Evolutionary conservation across 352 stramenopile genomes (phyloP).

Genomic region (Phytophthora europaea): DNA sequence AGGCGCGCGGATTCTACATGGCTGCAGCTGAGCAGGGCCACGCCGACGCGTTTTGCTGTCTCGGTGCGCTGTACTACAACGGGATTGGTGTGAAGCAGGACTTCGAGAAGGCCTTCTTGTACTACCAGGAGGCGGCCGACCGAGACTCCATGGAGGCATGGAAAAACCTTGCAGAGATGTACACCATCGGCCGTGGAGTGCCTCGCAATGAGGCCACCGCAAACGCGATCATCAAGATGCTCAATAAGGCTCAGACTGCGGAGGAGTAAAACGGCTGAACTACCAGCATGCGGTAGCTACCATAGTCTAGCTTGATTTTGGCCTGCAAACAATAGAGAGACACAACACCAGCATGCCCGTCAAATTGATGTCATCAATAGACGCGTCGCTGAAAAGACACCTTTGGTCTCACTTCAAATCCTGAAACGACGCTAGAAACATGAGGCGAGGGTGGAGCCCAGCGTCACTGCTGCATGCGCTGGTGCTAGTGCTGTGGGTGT

Average conservation of each 20-base stretch:
- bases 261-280: slow-evolving; percentile 30
- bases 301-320: neutral
- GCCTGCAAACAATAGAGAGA: slow-evolving; percentile 18
- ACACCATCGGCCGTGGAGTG: slow-evolving; percentile 78
- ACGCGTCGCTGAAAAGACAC: slow-evolving; percentile 23
- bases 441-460: slow-evolving; percentile 15
- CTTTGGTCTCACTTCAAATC: slow-evolving; percentile 14
- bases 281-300: neutral
- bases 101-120: slow-evolving; percentile 85
- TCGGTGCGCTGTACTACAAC: slow-evolving; percentile 86
- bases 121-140: slow-evolving; percentile 89
- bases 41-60: slow-evolving; percentile 82
- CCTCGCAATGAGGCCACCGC: slow-evolving; percentile 83
- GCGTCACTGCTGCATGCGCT: slow-evolving; percentile 12
- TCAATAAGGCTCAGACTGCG: slow-evolving; percentile 67
- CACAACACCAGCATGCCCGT: neutral
- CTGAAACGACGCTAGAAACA: slow-evolving; percentile 35
- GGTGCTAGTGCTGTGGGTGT: slow-evolving; percentile 15
- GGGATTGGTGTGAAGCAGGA: slow-evolving; percentile 73
- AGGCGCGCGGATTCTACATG: slow-evolving; percentile 78
- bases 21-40: slow-evolving; percentile 70
- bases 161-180: slow-evolving; percentile 93
- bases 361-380: neutral
- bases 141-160: slow-evolving; percentile 87
- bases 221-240: slow-evolving; percentile 89